Evolutionary conservation across 495 filamentous ascomycete species (phyloP).

Genomic region (Bathelium albidoporum): DNA sequence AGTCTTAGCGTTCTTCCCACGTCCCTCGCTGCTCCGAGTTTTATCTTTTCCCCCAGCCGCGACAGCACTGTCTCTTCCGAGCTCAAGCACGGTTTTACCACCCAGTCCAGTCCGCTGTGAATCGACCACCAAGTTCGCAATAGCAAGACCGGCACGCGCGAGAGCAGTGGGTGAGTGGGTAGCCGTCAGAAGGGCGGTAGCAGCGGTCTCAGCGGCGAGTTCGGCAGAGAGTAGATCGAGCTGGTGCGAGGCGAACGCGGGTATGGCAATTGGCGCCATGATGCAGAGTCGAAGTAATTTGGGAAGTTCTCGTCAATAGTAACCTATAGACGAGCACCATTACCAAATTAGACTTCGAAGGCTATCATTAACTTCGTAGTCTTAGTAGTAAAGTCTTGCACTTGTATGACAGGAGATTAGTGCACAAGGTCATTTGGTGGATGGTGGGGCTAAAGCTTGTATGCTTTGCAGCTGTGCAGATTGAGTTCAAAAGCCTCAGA

Average conservation of each 20-base stretch:
- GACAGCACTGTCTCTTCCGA: constrained; percentile 63
- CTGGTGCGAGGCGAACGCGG: constrained; percentile 68
- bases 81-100: constrained; percentile 75
- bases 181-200: constrained; percentile 60
- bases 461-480: no score
- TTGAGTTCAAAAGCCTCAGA: no score
- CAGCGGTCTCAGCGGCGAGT: constrained; percentile 65
- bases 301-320: neutral
- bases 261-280: constrained; percentile 51
- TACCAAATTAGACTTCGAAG: no score
- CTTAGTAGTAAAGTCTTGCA: no score
- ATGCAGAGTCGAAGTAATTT: neutral
- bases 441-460: no score
- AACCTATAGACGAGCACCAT: no score
- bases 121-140: constrained; percentile 66
- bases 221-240: constrained; percentile 68
- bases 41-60: constrained; percentile 16
- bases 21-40: constrained; percentile 11
- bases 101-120: constrained; percentile 85
- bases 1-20: constrained; percentile 10
- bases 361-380: no score
- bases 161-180: constrained; percentile 61
- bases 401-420: no score
- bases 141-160: constrained; percentile 74
- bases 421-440: no score